A percentile compares a stretch with the other conserved stretches of the same genome.
These are phyloP conservation scores for Pythium periplocum DNA, from an alignment of 352 stramenopile species.

Conservation along the genomic window DNA sequence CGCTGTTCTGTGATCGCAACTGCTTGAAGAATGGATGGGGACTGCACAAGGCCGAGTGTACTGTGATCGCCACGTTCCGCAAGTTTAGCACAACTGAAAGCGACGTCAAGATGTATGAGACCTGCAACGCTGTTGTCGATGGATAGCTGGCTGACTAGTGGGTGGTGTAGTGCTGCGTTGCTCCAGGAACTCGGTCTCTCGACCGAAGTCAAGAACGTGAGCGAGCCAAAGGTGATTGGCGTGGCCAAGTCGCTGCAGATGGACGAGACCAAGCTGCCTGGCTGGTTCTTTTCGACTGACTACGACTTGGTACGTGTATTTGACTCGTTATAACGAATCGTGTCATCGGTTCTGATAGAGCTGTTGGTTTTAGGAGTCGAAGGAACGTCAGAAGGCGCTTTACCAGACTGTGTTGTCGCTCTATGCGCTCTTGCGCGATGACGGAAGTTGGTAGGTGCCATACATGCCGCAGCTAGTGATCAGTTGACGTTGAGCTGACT, in stretches of 20 bases:
- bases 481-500: background rate
- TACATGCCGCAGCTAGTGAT: background rate
- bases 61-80: constrained; percentile 48
- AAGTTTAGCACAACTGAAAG: constrained; percentile 11
- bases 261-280: constrained; percentile 28
- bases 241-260: constrained; percentile 57
- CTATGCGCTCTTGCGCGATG: constrained; percentile 62
- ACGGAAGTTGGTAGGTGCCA: constrained; percentile 51
- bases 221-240: constrained; percentile 31
- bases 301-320: constrained; percentile 35
- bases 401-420: constrained; percentile 46
- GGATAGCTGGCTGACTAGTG: no score
- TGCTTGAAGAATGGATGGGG: constrained; percentile 59
- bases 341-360: background rate
- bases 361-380: constrained; percentile 24
- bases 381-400: constrained; percentile 38
- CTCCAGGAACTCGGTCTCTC: constrained; percentile 39
- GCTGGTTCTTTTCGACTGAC: constrained; percentile 64
- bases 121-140: background rate
- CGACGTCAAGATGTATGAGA: constrained; percentile 1
- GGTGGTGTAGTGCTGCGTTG: constrained; percentile 4
- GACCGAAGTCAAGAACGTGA: constrained; percentile 25
- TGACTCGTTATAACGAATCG: background rate
- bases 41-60: constrained; percentile 54
- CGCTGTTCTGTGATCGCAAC: constrained; percentile 58